Percentiles rank a stretch among this genome's conserved stretches.
Conservation (phyloP, 805 yeast genomes). For the Nakazawaea holstii region DNA sequence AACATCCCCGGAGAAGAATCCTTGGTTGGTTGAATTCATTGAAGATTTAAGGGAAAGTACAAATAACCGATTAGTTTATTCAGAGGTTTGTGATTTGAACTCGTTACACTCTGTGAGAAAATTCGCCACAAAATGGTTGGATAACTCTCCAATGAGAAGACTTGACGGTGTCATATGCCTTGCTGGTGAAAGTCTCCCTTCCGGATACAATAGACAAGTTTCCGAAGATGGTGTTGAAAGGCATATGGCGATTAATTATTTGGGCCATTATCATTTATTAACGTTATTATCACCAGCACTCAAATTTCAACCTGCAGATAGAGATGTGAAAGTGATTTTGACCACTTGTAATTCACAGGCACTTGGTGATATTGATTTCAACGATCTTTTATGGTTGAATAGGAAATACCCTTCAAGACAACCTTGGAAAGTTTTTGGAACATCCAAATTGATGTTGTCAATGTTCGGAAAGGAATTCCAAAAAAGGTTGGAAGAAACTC, state of each 20-base stretch:
- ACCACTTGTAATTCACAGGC: conserved; percentile 77
- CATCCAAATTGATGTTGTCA: conserved; percentile 72
- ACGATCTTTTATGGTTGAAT: conserved; percentile 59
- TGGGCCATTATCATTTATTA: conserved; percentile 75
- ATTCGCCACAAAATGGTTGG: conserved; percentile 93
- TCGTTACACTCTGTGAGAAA: conserved; percentile 72
- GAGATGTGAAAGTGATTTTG: conserved; percentile 84
- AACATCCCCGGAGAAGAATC: conserved; percentile 48
- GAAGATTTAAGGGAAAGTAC: conserved; percentile 70
- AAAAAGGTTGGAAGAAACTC: conserved; percentile 49
- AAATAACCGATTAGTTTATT: conserved; percentile 71
- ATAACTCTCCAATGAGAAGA: conserved; percentile 84
- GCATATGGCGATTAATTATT: conserved; percentile 80
- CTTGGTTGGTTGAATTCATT: conserved; percentile 75
- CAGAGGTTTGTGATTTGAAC: conserved; percentile 83
- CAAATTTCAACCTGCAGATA: conserved; percentile 86
- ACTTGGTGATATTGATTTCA: conserved; percentile 57
- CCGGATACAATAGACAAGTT: conserved; percentile 52
- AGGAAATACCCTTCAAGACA: conserved; percentile 50
- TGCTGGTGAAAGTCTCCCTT: conserved; percentile 80
- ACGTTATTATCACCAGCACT: conserved; percentile 79
- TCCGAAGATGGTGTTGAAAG: conserved; percentile 81
- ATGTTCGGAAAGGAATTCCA: conserved; percentile 80
- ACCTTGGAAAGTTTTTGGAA: conserved; percentile 78
- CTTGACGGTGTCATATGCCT: conserved; percentile 86